Percentiles rank a stretch among this genome's conserved stretches.
Conservation (phyloP, 1,284 basidiomycete genomes). For the Salmacisia buchloeana region DNA sequence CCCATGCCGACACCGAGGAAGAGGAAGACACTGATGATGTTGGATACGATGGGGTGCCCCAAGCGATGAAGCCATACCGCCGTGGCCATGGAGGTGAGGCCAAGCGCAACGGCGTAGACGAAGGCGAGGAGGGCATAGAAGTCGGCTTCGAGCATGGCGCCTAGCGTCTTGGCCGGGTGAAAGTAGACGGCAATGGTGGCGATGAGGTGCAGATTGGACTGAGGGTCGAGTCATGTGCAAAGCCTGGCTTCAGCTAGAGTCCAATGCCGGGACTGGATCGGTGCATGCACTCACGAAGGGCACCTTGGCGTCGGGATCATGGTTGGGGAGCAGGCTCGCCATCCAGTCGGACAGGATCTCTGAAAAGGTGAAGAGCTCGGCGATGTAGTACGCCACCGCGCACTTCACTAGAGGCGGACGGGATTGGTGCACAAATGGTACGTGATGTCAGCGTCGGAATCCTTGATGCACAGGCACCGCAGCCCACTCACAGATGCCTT, state of each 20-base stretch:
- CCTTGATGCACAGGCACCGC: slow-evolving; percentile 64
- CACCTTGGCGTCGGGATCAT: slow-evolving; percentile 32
- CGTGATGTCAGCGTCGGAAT: slow-evolving; percentile 49
- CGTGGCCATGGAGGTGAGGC: slow-evolving; percentile 63
- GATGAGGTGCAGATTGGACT: slow-evolving; percentile 80
- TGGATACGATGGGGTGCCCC: slow-evolving; percentile 52
- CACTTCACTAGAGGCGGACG: slow-evolving; percentile 94
- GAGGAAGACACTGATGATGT: slow-evolving; percentile 56
- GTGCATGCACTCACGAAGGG: slow-evolving; percentile 19
- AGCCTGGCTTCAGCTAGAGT: neutral
- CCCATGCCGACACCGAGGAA: slow-evolving; percentile 74
- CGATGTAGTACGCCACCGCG: slow-evolving; percentile 80
- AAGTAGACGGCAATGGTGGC: slow-evolving; percentile 68
- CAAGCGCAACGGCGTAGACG: slow-evolving; percentile 67
- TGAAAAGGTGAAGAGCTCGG: slow-evolving; percentile 85
- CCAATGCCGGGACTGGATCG: neutral
- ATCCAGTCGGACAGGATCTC: slow-evolving; percentile 54
- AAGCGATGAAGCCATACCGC: slow-evolving; percentile 53
- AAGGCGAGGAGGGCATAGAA: slow-evolving; percentile 69
- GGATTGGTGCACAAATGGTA: too few species aligned
- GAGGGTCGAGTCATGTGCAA: slow-evolving; percentile 53
- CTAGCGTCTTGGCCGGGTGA: slow-evolving; percentile 66
- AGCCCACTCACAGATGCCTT: slow-evolving; percentile 54
- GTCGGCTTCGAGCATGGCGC: slow-evolving; percentile 84
- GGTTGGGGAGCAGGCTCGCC: slow-evolving; percentile 33